Evolutionary conservation across 2,329 filamentous ascomycete genomes (phyloP).

Genomic region (Penicillium sp.): DNA sequence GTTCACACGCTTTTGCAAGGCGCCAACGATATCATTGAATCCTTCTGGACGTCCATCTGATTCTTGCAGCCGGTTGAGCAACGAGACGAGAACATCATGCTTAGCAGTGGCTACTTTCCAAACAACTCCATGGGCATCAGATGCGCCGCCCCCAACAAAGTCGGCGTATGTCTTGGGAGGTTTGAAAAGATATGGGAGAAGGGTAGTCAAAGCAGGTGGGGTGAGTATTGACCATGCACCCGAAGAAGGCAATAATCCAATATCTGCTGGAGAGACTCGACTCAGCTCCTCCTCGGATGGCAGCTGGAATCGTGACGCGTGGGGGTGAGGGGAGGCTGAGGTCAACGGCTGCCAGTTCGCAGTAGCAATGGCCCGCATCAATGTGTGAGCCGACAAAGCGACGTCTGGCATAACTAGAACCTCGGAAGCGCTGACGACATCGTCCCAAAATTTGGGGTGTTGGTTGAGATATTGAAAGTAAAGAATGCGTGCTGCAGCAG

Average conservation of each 20-base stretch:
- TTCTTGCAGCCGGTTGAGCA: slow-evolving; percentile 49
- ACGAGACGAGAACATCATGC: slow-evolving; percentile 55
- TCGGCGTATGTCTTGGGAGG: slow-evolving; percentile 59
- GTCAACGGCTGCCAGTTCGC: slow-evolving; percentile 54
- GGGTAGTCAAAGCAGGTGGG: slow-evolving; percentile 51
- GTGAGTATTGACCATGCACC: slow-evolving; percentile 56
- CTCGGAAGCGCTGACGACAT: slow-evolving; percentile 56
- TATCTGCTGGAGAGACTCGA: slow-evolving; percentile 37
- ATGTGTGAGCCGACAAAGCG: slow-evolving; percentile 56
- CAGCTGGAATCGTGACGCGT: slow-evolving; percentile 33
- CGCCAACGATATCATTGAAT: slow-evolving; percentile 43
- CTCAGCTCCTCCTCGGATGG: slow-evolving; percentile 43
- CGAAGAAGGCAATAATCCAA: slow-evolving; percentile 41
- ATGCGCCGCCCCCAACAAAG: slow-evolving; percentile 57
- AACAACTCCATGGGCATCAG: slow-evolving; percentile 58
- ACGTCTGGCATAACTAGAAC: slow-evolving; percentile 59
- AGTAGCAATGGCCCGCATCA: slow-evolving; percentile 55
- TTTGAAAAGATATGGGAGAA: slow-evolving; percentile 59
- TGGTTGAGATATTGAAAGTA: slow-evolving; percentile 57
- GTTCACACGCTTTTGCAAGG: slow-evolving; percentile 42
- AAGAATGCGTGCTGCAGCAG: slow-evolving; percentile 55
- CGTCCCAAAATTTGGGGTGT: slow-evolving; percentile 54
- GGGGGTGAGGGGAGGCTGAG: slow-evolving; percentile 26
- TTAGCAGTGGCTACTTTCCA: slow-evolving; percentile 60
- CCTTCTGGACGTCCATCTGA: slow-evolving; percentile 32